Evolutionary conservation across 2,329 filamentous ascomycete genomes (phyloP), one percentile per base, ranked within the genome.

Genomic region (Scleromitrula shiraiana): DNA sequence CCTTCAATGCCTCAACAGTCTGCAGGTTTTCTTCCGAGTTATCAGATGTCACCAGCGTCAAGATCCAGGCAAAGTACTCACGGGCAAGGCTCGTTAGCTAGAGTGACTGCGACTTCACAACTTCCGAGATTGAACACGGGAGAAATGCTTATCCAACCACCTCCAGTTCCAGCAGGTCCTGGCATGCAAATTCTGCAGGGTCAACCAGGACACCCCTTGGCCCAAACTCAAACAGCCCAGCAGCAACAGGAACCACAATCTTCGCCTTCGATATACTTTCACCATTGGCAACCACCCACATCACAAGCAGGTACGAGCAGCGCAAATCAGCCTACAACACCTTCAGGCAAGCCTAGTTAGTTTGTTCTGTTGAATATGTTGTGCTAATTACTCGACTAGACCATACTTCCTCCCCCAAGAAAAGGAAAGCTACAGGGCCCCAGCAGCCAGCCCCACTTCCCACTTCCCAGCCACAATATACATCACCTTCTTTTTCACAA

Each of bases 231-330:
- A 46, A 67, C 71, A 7, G 67, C 68, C 41, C 56, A 56, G 38
- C 74, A 76, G 50, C 76, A 84, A 56, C 76, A 84, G 56, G 78
- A 82, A 54, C 37, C 56, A 19, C 59, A 61, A 39, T 76, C 80
- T 15, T 87, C 85, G 33, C 81, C 84, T 0, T 85, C 83, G 19
- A 85, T 95, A 40, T 93, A 88, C 66, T 95, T 95, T 64, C 88
- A 95, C 62, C 88, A 95, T 64, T 95, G 89, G 88, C 85, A 91
- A 51, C 89, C 89, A 38, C 89, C 89, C 12, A 77, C 74, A 19
- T 77, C 80, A 53, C 76, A 85, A 66, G 71, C 73, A 54, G 74
- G 76, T 51, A 69, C 55, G 33, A 56, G 74, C 55, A 70, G 73
- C 63, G 73, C 76, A 49, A 79, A 80, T 59, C 82, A 85, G 63